A percentile compares a stretch with the other conserved stretches of the same genome.
Conservation (phyloP, 2,329 filamentous ascomycete species). For the Sporothrix humicola region DNA sequence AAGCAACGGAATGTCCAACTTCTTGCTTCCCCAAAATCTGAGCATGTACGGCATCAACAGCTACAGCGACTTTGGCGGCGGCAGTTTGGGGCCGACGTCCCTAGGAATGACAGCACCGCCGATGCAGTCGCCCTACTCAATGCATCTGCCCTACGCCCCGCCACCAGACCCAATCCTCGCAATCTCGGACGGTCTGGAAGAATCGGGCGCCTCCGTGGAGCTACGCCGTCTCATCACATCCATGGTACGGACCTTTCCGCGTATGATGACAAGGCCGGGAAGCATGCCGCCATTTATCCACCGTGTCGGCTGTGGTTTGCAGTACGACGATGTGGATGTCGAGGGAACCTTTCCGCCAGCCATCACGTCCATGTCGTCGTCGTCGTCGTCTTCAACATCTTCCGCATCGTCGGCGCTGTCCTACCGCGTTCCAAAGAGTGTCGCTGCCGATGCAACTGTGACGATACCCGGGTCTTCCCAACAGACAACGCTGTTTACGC, state of each 20-base stretch:
- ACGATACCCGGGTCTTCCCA: not conserved
- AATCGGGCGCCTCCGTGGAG: not conserved
- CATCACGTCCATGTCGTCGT: not conserved
- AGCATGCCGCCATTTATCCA: slow-evolving; percentile 46
- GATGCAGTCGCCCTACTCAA: not conserved
- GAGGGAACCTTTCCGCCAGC: not conserved
- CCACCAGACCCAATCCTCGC: slow-evolving; percentile 7
- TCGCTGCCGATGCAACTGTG: no score
- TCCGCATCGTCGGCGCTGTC: not conserved
- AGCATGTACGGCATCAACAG: not conserved
- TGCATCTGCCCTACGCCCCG: slow-evolving; percentile 21
- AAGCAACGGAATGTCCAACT: not conserved
- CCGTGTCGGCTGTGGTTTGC: slow-evolving; percentile 35
- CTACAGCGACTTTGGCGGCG: not conserved
- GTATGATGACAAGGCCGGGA: slow-evolving; percentile 43
- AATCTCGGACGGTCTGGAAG: not conserved
- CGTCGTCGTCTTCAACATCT: not conserved
- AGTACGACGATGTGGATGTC: slow-evolving; percentile 5
- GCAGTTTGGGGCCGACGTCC: not conserved
- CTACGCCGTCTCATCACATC: slow-evolving; percentile 39
- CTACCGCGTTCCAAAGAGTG: not conserved
- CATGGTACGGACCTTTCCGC: slow-evolving; percentile 42
- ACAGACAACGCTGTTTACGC: not conserved
- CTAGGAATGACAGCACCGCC: not conserved
- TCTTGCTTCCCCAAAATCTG: not conserved